Base-by-base conservation (phyloP, 2,329 filamentous ascomycete species). In the Sporothrix pallida region DNA sequence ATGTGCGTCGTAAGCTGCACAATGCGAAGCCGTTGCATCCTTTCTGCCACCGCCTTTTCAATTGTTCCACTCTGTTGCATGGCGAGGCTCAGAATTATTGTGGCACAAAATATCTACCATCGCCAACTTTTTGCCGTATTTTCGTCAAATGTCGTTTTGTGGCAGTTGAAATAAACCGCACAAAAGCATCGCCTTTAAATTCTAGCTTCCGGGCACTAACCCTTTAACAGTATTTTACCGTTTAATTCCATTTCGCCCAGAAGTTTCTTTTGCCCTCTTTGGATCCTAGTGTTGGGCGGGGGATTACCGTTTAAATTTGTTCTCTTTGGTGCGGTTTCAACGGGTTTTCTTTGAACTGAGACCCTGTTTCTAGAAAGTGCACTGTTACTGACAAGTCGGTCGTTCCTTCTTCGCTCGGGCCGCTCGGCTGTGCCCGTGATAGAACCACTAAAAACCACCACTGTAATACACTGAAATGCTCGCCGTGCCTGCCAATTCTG, bases 341-440 rank as follows among this genome's bases (percentile, higher is more conserved):
- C 9, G 8, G 9, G 1, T 48, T 20, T 8, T 44, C 42, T 67
- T 15, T 67, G 42, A 48, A 20, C 42, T 48, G 17, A 67, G 42
- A 67, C 62, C 42, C 42, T 26, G 62, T 48, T 44, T 67, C 42
- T 23, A 5, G 17, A 5, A 23, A 17, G 7, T 37, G 31, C 31
- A 37, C 42, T 67, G 42, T 15, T 48, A 20, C 9, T 67, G 62
- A 48, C 48, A 26, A 17, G 31, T 44, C 15, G 48, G 52, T 23
- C 68, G 52, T 37, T 60, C 52, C 52, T 70, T 58, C 68, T 20
- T 23, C 10, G 52, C 31, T 26, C 68, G 68, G 68, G 50, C 68
- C 68, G 68, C 68, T 70, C 68, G 68, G 68, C 37, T 44, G 50
- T 31, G 68, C 68, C 68, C 68, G 68, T 46, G 9, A 20, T 15